A percentile compares a stretch with the other conserved stretches of the same genome.
Conservation (phyloP, 306 rosid genomes). For the Quercus engelmannii region DNA sequence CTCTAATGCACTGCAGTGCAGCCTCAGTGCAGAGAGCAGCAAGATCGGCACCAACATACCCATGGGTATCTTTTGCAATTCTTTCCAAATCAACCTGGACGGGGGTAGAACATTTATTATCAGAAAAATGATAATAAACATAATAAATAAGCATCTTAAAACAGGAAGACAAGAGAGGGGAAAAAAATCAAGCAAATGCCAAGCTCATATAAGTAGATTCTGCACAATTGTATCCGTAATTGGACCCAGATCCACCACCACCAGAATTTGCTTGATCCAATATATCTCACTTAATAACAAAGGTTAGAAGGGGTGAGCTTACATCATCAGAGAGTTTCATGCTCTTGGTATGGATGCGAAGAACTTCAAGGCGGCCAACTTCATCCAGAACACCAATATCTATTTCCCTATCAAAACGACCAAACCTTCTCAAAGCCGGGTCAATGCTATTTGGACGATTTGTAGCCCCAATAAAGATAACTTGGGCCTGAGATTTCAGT, state of each 20-base stretch:
- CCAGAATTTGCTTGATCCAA: background rate
- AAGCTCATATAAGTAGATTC: background rate
- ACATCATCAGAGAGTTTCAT: constrained; percentile 75
- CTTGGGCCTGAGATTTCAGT: constrained; percentile 61
- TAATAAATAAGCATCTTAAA: background rate
- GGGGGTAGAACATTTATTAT: background rate
- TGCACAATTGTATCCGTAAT: background rate
- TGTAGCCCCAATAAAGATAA: constrained; percentile 66
- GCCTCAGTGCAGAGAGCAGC: constrained; percentile 80
- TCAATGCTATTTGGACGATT: constrained; percentile 71
- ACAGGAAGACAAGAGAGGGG: background rate
- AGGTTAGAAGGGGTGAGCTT: constrained; percentile 9
- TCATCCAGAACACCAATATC: constrained; percentile 76
- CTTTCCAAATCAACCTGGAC: constrained; percentile 59
- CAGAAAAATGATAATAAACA: background rate
- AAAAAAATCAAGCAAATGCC: constrained; percentile 4
- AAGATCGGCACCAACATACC: constrained; percentile 70
- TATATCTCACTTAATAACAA: background rate
- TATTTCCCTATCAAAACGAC: constrained; percentile 69
- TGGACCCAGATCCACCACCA: background rate
- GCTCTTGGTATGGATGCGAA: constrained; percentile 65
- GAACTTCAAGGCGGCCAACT: constrained; percentile 65
- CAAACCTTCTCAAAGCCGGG: constrained; percentile 68
- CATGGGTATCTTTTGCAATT: constrained; percentile 59
- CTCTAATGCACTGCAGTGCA: constrained; percentile 68